Evolutionary conservation across 345 rosid species (phyloP).

Genomic region (Hypericum androsaemum): DNA sequence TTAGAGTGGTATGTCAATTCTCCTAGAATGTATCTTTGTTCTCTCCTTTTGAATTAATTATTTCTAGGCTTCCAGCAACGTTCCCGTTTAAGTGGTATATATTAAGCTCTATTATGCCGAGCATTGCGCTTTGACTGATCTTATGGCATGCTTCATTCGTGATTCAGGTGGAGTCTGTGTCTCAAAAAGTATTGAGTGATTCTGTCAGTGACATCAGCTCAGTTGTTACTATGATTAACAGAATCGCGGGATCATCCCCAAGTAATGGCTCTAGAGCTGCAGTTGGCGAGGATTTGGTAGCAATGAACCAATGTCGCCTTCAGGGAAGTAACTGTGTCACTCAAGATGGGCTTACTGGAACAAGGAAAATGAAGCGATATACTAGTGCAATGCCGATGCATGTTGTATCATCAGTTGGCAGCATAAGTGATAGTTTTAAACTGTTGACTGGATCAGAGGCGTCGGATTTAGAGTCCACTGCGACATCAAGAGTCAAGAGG

Average conservation of each 20-base stretch:
- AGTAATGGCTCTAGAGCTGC: constrained; percentile 95
- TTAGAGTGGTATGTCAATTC: constrained; percentile 56
- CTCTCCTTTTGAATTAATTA: constrained; percentile 1
- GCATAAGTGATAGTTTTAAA: constrained; percentile 62
- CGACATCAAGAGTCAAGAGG: constrained; percentile 65
- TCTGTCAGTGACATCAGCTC: constrained; percentile 79
- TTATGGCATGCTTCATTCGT: not conserved
- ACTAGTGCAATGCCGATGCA: constrained; percentile 75
- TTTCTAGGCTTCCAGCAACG: not conserved
- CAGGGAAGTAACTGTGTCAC: constrained; percentile 69
- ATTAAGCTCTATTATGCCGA: not conserved
- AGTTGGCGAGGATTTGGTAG: constrained; percentile 94
- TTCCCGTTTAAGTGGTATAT: not conserved
- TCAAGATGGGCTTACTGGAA: constrained; percentile 69
- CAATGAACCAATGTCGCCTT: constrained; percentile 80
- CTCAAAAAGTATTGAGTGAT: constrained; percentile 57
- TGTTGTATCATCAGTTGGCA: constrained; percentile 66
- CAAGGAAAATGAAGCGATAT: constrained; percentile 76
- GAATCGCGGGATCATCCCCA: constrained; percentile 89
- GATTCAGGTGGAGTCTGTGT: constrained; percentile 65
- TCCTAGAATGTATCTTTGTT: not conserved
- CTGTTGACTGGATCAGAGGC: constrained; percentile 56
- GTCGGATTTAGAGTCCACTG: constrained; percentile 82
- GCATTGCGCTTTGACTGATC: not conserved
- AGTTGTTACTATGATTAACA: constrained; percentile 87